phyloP scores from a whole-genome alignment of 257 asterid genomes.

The Gardenia jasminoides region DNA sequence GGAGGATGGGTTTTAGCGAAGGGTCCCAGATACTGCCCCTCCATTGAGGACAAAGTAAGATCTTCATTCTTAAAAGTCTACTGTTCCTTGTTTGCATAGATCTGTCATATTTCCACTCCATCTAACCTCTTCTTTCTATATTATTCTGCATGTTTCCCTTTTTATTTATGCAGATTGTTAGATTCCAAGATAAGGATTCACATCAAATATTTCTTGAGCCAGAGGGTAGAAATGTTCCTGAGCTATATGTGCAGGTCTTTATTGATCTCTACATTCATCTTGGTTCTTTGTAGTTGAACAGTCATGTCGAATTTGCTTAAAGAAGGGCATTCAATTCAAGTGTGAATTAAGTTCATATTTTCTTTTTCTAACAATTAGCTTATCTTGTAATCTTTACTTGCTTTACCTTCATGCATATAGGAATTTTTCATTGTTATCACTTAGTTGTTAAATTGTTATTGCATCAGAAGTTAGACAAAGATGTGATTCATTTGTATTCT shows the following conservation, averaged over 20 bases:
- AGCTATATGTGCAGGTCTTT: constrained; percentile 91
- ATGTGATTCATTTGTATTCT: background rate
- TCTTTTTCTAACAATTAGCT: background rate
- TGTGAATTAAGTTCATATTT: background rate
- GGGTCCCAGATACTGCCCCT: constrained; percentile 99
- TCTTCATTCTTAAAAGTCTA: constrained; percentile 15
- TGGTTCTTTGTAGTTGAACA: constrained; percentile 18
- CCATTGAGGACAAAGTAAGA: constrained; percentile 94
- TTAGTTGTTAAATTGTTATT: too few species aligned
- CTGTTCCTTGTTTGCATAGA: background rate
- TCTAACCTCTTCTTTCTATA: background rate
- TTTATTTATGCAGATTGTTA: constrained; percentile 64
- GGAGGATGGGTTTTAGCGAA: constrained; percentile 99
- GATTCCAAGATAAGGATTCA: constrained; percentile 94
- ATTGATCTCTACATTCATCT: constrained; percentile 17
- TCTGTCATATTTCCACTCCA: background rate
- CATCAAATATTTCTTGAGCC: constrained; percentile 99
- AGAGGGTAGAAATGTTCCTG: constrained; percentile 94
- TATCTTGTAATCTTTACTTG: too few species aligned
- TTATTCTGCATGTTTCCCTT: constrained; percentile 20
- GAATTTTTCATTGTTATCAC: background rate
- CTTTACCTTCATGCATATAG: background rate
- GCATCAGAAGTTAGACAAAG: background rate
- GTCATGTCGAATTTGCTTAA: background rate
- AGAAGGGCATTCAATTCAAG: background rate